A percentile compares a stretch with the other conserved stretches of the same genome.
Evolutionary conservation across 2,329 filamentous ascomycete species (phyloP).

Genomic region (Calonectria ilicicola): DNA sequence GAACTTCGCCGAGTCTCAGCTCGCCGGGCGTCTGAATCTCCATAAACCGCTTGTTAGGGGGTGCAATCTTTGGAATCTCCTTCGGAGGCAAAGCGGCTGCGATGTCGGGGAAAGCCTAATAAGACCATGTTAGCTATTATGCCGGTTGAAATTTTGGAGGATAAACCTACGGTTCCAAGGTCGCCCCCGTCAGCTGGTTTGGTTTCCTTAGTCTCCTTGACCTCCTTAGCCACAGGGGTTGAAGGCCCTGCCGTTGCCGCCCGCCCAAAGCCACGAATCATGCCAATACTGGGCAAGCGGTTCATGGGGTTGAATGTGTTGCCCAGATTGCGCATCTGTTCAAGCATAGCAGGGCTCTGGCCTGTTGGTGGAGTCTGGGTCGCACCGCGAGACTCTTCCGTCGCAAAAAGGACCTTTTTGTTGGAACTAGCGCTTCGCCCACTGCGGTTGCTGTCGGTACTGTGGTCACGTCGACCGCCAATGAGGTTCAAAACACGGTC

Average conservation of each 20-base stretch:
- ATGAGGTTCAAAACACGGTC: conserved; percentile 79
- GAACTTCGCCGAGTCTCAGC: conserved; percentile 78
- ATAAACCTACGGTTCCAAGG: conserved; percentile 64
- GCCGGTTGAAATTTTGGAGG: background rate
- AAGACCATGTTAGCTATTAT: conserved; percentile 7
- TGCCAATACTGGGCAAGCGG: conserved; percentile 78
- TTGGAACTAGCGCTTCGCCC: conserved; percentile 71
- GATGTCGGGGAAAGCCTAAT: conserved; percentile 71
- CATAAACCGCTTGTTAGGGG: conserved; percentile 80
- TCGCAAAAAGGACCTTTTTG: conserved; percentile 66
- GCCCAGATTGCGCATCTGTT: conserved; percentile 84
- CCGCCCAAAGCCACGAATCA: conserved; percentile 79
- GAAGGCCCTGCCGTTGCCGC: conserved; percentile 56
- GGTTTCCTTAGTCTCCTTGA: conserved; percentile 45
- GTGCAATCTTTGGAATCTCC: conserved; percentile 66
- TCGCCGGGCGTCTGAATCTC: conserved; percentile 78
- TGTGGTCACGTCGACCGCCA: conserved; percentile 80
- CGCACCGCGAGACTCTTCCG: conserved; percentile 49
- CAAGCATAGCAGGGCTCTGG: conserved; percentile 72
- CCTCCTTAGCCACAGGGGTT: conserved; percentile 47
- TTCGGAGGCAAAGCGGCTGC: conserved; percentile 67
- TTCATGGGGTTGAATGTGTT: conserved; percentile 87
- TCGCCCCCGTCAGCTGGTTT: conserved; percentile 64
- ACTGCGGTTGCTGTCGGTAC: conserved; percentile 79
- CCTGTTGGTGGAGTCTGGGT: conserved; percentile 27